A percentile compares a stretch with the other conserved stretches of the same genome.
phyloP scores from a whole-genome alignment of 352 stramenopile species.

The Discostella stelligera region DNA sequence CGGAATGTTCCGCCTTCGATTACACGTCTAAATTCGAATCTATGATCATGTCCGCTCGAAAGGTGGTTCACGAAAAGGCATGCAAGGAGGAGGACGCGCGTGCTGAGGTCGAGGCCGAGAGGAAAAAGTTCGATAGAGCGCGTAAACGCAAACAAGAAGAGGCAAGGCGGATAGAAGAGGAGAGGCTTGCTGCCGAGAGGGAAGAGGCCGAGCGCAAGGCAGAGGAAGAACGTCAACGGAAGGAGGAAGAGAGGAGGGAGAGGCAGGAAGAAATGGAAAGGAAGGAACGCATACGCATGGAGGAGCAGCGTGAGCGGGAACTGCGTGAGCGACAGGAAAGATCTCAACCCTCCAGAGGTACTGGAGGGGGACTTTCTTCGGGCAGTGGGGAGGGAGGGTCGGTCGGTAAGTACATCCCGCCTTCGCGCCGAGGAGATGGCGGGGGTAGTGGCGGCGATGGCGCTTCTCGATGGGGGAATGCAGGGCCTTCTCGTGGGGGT shows the following conservation, averaged over 20 bases:
- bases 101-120: constrained; percentile 69
- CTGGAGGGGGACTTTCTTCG: constrained; percentile 9
- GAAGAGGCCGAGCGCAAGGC: constrained; percentile 55
- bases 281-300: constrained; percentile 57
- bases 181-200: constrained; percentile 44
- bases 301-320: constrained; percentile 44
- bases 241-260: constrained; percentile 60
- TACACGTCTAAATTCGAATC: constrained; percentile 84
- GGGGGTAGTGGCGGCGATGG: constrained; percentile 10
- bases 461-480: constrained; percentile 9
- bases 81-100: constrained; percentile 88
- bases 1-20: constrained; percentile 82
- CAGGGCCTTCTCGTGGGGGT: constrained; percentile 2
- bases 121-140: constrained; percentile 85
- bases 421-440: constrained; percentile 39
- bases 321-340: constrained; percentile 32
- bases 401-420: constrained; percentile 63
- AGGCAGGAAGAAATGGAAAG: constrained; percentile 45
- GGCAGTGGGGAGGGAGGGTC: neutral
- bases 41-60: constrained; percentile 65
- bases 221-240: constrained; percentile 20
- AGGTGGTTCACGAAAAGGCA: constrained; percentile 80
- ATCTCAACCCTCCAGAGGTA: constrained; percentile 21
- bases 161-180: constrained; percentile 42
- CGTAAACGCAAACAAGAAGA: constrained; percentile 82